Base-by-base conservation (phyloP, 164 flowering plant species). In the Euptelea pleiosperma region DNA sequence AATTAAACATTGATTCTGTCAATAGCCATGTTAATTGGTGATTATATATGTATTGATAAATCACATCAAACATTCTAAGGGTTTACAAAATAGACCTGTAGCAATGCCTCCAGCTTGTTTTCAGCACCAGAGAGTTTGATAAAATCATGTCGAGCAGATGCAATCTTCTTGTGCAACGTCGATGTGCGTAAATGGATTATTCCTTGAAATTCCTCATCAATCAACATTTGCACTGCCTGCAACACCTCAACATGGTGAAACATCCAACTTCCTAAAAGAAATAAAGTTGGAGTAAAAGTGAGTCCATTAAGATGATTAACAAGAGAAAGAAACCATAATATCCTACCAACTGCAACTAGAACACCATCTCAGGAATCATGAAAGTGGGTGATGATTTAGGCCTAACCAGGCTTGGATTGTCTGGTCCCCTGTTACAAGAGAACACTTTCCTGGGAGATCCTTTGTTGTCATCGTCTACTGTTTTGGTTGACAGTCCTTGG, bases 151-250 rank as follows among this genome's bases (percentile, higher is more conserved):
- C 97, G 96, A 68, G 96, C 94, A 62, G 82, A 65, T 67, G 99
- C 87, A 74, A 90, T 76, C 77, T 85, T 93, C 75, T 85, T 93
- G 71, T 93, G 99, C 69, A 93, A 73, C 15, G 93, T 65, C 14
- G 97, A 90, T 49, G 99, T 93, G 35, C 89, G 85, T 57, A 90
- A 60, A 77, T 93, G 95, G 22, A 33, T 52, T 46, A 93, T 81
- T 25, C 97, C 99, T 70, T 85, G 81, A 72, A 90, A 93, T 61
- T 93, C 99, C 77, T 93, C 99, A 61, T 93, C 95, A 57, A 93
- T 54, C 73, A 93, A 70, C 66, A 69, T 85, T 68, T 88, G 97
- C 65, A 93, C 99, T 46, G 82, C 97, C 97, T 93, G 69, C 34
- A 77, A 57, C 21, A 47, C n/a, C 33, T 46, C 45, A 57, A 12